Evolutionary conservation across 2,329 filamentous ascomycete species (phyloP).

Genomic region (Sclerotinia nivalis): DNA sequence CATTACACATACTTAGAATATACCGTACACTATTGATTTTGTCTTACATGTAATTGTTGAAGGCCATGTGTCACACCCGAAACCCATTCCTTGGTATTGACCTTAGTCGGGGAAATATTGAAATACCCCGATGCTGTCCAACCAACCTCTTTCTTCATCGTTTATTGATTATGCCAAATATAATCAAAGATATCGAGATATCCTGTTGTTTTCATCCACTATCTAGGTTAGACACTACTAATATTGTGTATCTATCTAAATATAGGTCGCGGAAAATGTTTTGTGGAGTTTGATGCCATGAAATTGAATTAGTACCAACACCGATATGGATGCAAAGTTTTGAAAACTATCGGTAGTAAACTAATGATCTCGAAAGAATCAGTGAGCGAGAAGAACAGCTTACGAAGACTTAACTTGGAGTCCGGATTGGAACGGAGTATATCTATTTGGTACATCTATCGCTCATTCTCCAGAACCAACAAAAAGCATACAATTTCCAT

Average conservation of each 20-base stretch:
- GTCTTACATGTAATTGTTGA: not conserved
- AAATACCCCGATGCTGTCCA: constrained; percentile 3
- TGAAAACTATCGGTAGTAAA: too few relatives aligned
- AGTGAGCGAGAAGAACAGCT: not conserved
- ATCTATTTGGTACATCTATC: not conserved
- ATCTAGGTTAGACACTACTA: too few relatives aligned
- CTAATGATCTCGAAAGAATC: not conserved
- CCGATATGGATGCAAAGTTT: not conserved
- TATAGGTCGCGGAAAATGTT: not conserved
- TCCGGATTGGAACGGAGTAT: not conserved
- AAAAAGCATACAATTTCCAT: too few relatives aligned
- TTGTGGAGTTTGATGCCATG: not conserved
- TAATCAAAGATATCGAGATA: not conserved
- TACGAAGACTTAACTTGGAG: not conserved
- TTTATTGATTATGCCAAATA: not conserved
- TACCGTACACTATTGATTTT: too few relatives aligned
- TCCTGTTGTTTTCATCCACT: not conserved
- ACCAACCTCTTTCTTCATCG: not conserved
- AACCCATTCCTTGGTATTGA: not conserved
- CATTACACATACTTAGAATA: too few relatives aligned
- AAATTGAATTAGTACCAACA: not conserved
- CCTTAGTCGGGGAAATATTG: not conserved
- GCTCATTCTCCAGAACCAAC: too few relatives aligned
- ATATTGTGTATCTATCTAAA: not conserved
- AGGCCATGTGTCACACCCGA: not conserved